Evolutionary conservation across 2,329 filamentous ascomycete genomes (phyloP), one percentile per base, ranked within the genome.

Genomic region (Stemphylium beticola): DNA sequence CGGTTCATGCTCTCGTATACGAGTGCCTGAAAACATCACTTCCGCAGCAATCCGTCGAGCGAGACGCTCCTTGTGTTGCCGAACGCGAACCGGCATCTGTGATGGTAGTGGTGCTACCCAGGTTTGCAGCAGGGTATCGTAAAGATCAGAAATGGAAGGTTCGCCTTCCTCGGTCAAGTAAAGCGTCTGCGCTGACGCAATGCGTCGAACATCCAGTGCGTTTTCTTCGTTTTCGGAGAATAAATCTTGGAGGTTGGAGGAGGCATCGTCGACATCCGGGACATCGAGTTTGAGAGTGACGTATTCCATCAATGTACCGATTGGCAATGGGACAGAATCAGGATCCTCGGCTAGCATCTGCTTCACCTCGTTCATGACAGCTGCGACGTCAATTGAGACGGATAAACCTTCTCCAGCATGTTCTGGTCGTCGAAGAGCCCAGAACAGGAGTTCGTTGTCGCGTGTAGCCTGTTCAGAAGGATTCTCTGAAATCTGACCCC

Each of bases 11-110:
- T 36, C 42, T 3, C 53, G 57, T 22, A 71, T 24, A n/a, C 64
- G 61, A 14, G 36, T 55, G 41, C 72, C 74, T 31, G 77, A 71
- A 4, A 81, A 59, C 2, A 71, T 58, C 2, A 79, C 41, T 38
- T 78, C 73, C 4, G 72, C 68, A 12, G 78, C 74, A 14, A 76
- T 47, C 3, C 64, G 66, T 31, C 72, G 66, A n/a, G 68, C 69
- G 14, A 74, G 57, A 15, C 63, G 60, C 58, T 76, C 73, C 37
- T 70, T 69, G 4, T 36, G 57, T 52, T 71, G 65, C 6, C 74
- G 68, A 31, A 71, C 50, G 26, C 59, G 59, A 18, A 57, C 49
- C 4, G 73, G 58, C 1, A 71, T 60, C 4, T 63, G 47, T 7
- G 39, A 10, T 5, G 73, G 68, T 29, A 77, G 47, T 9, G 69